Conservation (phyloP, 225 moss, liverwort and hornwort species). For the Takakia lepidozioides region DNA sequence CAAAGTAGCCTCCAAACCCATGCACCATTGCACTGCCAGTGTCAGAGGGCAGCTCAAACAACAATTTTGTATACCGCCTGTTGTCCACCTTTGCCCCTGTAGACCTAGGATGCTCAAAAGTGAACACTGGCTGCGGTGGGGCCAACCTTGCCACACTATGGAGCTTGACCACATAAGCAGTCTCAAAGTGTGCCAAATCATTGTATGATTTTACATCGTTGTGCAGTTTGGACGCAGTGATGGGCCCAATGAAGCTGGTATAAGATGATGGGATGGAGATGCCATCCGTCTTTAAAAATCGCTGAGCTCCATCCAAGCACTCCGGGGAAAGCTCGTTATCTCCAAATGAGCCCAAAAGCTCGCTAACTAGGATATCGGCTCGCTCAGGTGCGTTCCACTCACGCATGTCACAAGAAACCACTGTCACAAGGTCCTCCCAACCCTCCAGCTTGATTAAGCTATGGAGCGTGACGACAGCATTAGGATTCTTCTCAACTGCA, state of each 20-base stretch:
- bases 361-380: slow-evolving; percentile 95
- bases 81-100: slow-evolving; percentile 48
- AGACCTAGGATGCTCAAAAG: slow-evolving; percentile 77
- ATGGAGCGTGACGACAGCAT: slow-evolving; percentile 92
- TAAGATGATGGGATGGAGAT: slow-evolving; percentile 96
- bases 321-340: slow-evolving; percentile 97
- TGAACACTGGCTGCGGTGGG: slow-evolving; percentile 90
- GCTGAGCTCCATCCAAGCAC: slow-evolving; percentile 91
- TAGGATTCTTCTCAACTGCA: slow-evolving; percentile 97
- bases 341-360: slow-evolving; percentile 94
- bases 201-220: slow-evolving; percentile 96
- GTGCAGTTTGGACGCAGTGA: slow-evolving; percentile 88
- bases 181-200: slow-evolving; percentile 95
- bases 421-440: slow-evolving; percentile 83
- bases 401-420: slow-evolving; percentile 95
- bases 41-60: slow-evolving; percentile 84
- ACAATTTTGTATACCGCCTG: slow-evolving; percentile 79
- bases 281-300: slow-evolving; percentile 81
- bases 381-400: slow-evolving; percentile 96
- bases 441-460: slow-evolving; percentile 94
- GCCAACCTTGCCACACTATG: slow-evolving; percentile 92
- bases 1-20: slow-evolving; percentile 97
- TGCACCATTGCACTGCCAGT: slow-evolving; percentile 93
- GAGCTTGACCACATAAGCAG: slow-evolving; percentile 95
- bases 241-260: slow-evolving; percentile 84